phyloP scores from a whole-genome alignment of 768 basidiomycete genomes.

The Serendipita indica region DNA sequence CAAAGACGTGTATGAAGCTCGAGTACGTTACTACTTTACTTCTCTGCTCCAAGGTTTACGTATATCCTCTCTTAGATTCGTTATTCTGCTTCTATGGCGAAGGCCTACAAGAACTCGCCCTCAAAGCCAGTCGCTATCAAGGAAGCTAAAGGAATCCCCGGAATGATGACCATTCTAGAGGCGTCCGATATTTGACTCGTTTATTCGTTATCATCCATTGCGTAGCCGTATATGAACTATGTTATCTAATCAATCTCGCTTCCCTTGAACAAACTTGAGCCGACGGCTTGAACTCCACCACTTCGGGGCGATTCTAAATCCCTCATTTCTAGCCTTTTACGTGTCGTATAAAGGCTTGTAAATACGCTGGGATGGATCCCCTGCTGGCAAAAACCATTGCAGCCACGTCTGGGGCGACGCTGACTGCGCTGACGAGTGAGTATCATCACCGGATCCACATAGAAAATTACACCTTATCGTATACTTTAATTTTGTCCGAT shows the following conservation, averaged over 20 bases:
- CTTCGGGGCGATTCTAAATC: background rate
- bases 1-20: background rate
- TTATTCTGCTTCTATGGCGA: background rate
- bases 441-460: no score
- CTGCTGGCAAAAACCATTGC: slow-evolving; percentile 69
- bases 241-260: slow-evolving; percentile 8
- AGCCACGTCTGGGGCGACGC: slow-evolving; percentile 59
- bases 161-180: slow-evolving; percentile 53
- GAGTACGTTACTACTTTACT: background rate
- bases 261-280: no score
- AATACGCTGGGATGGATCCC: slow-evolving; percentile 39
- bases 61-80: background rate
- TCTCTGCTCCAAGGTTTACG: background rate
- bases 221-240: no score
- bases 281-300: no score
- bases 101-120: background rate
- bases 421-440: slow-evolving; percentile 74
- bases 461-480: background rate
- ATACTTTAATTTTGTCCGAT: slow-evolving; percentile 12
- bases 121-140: slow-evolving; percentile 41
- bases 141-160: slow-evolving; percentile 45
- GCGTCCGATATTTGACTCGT: background rate
- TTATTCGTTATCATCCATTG: background rate
- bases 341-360: no score
- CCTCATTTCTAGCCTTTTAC: no score